Evolutionary conservation across 305 asterid species (phyloP), one percentile per base, ranked within the genome.

Genomic region (Ruellia speciosa): DNA sequence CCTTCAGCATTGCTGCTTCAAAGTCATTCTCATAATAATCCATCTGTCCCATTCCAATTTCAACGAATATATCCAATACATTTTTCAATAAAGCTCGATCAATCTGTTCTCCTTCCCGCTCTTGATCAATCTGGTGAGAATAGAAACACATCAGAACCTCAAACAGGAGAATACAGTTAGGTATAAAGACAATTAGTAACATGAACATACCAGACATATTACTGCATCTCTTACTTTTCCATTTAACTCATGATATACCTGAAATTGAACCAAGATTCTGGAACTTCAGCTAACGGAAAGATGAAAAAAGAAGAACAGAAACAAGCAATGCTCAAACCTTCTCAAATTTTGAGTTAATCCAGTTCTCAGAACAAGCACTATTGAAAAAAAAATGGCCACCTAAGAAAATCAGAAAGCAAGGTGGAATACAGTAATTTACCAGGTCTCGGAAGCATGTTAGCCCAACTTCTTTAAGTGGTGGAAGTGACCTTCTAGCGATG

Each of bases 11-110:
- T 46, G 90, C 73, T 66, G 65, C 79, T 75, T 87, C 94, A 61
- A 87, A 87, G 72, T 87, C 90, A 55, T 77, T 74, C 59, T 82
- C 87, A 66, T 87, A 87, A 54, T 63, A 60, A 63, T 80, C 74
- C 94, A 87, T 84, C 73, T 77, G 80, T 57, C 92, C 94, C 94
- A 84, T 78, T 68, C 95, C 90, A 51, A 84, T 84, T 72, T 84
- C 95, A 66, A 87, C 94, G 72, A 87, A 87, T 63, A 87, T 87
- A 72, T 87, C 94, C 54, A 87, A 61, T 45, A 87, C 82, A 77
- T 87, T 87, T 77, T 87, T 87, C 57, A 87, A 59, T 56, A 84
- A 70, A 65, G 94, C 92, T 70, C 92, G 52, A 43, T 58, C 63
- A 2, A 58, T 58, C 11, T 58, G 63, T 10, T 58, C 94, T 52